Evolutionary conservation across 2,329 filamentous ascomycete genomes (phyloP).

Genomic region (Parafenestella ontariensis): DNA sequence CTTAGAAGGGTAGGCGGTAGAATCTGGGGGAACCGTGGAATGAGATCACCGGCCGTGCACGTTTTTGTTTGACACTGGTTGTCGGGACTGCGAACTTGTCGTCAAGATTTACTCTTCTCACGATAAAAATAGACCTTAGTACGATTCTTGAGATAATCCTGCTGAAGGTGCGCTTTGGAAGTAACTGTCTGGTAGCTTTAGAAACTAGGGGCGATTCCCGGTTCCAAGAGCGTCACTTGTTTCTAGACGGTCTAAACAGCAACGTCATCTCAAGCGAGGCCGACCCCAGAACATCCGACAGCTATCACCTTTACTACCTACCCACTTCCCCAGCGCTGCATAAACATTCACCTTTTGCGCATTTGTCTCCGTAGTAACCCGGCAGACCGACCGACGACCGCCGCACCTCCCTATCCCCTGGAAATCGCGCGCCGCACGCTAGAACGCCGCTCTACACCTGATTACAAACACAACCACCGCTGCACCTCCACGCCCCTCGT

Average conservation of each 20-base stretch:
- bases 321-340: conserved; percentile 14
- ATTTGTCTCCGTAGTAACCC: background rate
- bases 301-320: conserved; percentile 5
- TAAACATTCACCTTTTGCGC: conserved; percentile 8
- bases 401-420: conserved; percentile 12
- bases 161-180: background rate
- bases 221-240: conserved; percentile 22
- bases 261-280: conserved; percentile 23
- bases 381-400: conserved; percentile 4
- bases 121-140: background rate
- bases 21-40: conserved; percentile 19
- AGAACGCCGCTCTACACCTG: conserved; percentile 19
- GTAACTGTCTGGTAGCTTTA: background rate
- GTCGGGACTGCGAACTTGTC: background rate
- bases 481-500: conserved; percentile 17
- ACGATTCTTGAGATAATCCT: background rate
- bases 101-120: background rate
- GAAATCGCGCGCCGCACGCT: conserved; percentile 21
- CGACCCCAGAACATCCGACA: conserved; percentile 6
- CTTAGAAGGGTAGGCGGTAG: conserved; percentile 19
- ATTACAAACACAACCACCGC: conserved; percentile 41
- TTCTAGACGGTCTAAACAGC: conserved; percentile 9
- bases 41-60: conserved; percentile 12
- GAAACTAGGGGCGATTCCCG: conserved; percentile 5
- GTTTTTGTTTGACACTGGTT: background rate